Percentiles rank a stretch among this genome's conserved stretches.
phyloP scores from a whole-genome alignment of 129 eudicot species.

The Oenanthe sinensis region DNA sequence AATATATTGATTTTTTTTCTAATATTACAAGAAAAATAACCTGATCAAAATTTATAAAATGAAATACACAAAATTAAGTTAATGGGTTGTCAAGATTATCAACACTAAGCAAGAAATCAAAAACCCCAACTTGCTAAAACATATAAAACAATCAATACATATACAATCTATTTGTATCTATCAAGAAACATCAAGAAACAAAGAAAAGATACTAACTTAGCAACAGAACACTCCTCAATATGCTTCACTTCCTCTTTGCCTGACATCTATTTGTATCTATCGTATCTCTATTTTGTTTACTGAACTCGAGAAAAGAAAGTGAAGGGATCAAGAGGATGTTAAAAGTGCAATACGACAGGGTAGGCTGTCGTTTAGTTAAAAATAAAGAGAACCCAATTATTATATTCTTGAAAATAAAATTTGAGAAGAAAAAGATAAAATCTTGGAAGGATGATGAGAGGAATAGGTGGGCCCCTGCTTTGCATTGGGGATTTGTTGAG shows the following conservation, averaged over 20 bases:
- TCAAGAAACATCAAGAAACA: neutral
- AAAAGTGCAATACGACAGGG: neutral
- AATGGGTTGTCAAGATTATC: neutral
- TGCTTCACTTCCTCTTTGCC: constrained; percentile 55
- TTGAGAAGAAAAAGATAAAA: neutral
- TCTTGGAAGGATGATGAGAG: constrained; percentile 41
- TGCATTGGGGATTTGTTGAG: constrained; percentile 82
- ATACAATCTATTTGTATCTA: neutral
- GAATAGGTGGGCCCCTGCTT: constrained; percentile 81
- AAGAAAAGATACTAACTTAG: constrained; percentile 43
- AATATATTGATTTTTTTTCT: neutral
- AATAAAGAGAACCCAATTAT: neutral
- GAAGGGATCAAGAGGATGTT: no score
- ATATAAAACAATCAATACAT: neutral
- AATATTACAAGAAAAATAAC: neutral
- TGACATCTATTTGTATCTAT: constrained; percentile 27
- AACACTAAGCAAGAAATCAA: neutral
- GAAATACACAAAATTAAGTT: neutral
- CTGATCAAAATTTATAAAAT: neutral
- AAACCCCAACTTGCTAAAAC: no score
- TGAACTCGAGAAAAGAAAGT: no score
- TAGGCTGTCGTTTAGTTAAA: neutral
- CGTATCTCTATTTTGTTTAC: no score
- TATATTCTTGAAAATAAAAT: neutral
- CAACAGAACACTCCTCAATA: constrained; percentile 84